These are phyloP conservation scores for Metschnikowia dekortorum DNA, from an alignment of 805 yeast species.

Conservation along the genomic window DNA sequence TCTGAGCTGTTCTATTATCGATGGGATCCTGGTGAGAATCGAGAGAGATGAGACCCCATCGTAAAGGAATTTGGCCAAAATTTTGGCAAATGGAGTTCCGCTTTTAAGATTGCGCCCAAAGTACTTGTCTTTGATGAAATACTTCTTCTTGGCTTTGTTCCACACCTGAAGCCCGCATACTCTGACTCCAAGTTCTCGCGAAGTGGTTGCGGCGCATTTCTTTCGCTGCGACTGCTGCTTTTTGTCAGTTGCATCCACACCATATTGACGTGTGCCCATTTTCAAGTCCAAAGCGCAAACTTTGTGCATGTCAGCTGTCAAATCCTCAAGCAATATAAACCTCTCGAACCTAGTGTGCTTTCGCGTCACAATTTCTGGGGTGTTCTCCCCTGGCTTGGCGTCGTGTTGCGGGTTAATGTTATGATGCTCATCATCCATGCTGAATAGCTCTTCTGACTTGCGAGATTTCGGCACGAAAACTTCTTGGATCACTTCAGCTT, in stretches of 20 bases:
- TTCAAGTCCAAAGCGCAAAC: constrained; percentile 94
- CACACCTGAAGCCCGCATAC: constrained; percentile 83
- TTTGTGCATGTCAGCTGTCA: constrained; percentile 72
- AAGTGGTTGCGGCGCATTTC: constrained; percentile 80
- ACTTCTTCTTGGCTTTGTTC: constrained; percentile 24
- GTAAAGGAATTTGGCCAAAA: constrained; percentile 71
- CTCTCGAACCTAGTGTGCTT: constrained; percentile 63
- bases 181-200: constrained; percentile 78
- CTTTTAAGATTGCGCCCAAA: constrained; percentile 75
- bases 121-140: constrained; percentile 79
- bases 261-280: constrained; percentile 98
- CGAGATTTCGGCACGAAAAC: constrained; percentile 37
- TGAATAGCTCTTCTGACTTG: constrained; percentile 37
- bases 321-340: constrained; percentile 83
- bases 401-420: constrained; percentile 5
- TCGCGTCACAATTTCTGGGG: constrained; percentile 21
- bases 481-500: constrained; percentile 36
- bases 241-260: constrained; percentile 75
- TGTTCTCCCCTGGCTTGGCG: constrained; percentile 6
- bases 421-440: constrained; percentile 42
- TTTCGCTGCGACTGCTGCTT: constrained; percentile 75
- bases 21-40: constrained; percentile 62
- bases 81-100: constrained; percentile 74
- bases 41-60: constrained; percentile 63
- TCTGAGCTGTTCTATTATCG: constrained; percentile 53